Conservation (phyloP, 2,329 filamentous ascomycete species). For the Epichloe glyceriae region DNA sequence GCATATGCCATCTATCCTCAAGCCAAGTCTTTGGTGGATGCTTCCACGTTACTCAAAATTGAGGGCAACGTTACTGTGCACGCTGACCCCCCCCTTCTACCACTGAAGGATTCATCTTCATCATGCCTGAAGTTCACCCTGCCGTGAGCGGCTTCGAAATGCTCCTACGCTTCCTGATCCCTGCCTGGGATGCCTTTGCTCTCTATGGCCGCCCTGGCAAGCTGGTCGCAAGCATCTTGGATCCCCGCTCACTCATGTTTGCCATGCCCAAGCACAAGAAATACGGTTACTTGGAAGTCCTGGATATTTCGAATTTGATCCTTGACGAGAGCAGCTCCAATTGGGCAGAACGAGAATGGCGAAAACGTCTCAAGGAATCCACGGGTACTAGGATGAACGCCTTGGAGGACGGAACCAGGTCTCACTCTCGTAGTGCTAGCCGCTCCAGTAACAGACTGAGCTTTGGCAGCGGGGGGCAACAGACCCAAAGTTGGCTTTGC, state of each 20-base stretch:
- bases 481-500: conserved; percentile 42
- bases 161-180: conserved; percentile 84
- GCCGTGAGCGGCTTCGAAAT: conserved; percentile 91
- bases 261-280: conserved; percentile 82
- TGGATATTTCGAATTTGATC: conserved; percentile 74
- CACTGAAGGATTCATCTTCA: conserved; percentile 89
- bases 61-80: conserved; percentile 87
- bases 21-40: conserved; percentile 83
- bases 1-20: conserved; percentile 95
- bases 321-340: conserved; percentile 59
- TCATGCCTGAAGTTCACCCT: conserved; percentile 92
- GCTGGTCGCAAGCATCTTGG: conserved; percentile 75
- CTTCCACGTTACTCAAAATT: conserved; percentile 86
- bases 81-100: conserved; percentile 62
- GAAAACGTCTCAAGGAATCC: conserved; percentile 74
- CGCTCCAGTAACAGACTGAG: conserved; percentile 45
- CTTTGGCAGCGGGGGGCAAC: conserved; percentile 24
- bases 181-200: conserved; percentile 82
- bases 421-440: conserved; percentile 41
- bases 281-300: conserved; percentile 81
- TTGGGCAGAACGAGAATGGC: conserved; percentile 86
- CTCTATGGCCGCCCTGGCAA: conserved; percentile 83
- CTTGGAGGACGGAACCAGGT: conserved; percentile 35
- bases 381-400: conserved; percentile 67
- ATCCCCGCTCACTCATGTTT: conserved; percentile 90